Conservation (phyloP, 208 protist genomes). For the Leishmania amazonensis region DNA sequence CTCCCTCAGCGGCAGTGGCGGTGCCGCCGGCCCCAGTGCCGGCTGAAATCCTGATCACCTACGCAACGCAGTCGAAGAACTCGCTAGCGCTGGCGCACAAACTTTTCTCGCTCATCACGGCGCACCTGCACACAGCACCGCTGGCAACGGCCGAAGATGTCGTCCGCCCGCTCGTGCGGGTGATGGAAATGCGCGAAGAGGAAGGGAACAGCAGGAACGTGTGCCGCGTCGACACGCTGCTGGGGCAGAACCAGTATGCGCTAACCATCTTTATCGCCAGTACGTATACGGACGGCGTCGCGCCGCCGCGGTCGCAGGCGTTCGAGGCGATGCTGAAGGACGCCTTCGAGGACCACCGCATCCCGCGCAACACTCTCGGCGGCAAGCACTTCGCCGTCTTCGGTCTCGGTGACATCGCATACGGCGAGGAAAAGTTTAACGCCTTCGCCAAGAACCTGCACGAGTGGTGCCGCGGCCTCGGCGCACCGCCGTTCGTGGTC, state of each 20-base stretch:
- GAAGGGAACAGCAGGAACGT: conserved; percentile 5
- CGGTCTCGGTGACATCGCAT: conserved; percentile 87
- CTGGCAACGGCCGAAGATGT: neutral
- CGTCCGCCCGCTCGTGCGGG: conserved; percentile 20
- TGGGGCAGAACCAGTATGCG: conserved; percentile 44
- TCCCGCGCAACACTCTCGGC: conserved; percentile 60
- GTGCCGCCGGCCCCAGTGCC: neutral
- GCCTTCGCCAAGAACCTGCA: conserved; percentile 77
- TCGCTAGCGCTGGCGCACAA: conserved; percentile 65
- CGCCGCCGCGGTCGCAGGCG: conserved; percentile 57
- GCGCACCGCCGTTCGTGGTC: conserved; percentile 67
- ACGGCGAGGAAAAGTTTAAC: conserved; percentile 81
- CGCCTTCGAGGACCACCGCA: conserved; percentile 80
- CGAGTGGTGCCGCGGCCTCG: conserved; percentile 68
- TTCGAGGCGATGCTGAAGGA: conserved; percentile 83
- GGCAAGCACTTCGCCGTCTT: conserved; percentile 83
- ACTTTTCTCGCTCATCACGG: conserved; percentile 46
- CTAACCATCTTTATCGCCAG: conserved; percentile 78
- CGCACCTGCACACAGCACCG: conserved; percentile 21
- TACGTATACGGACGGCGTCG: conserved; percentile 78
- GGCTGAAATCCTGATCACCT: conserved; percentile 62
- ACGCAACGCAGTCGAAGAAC: conserved; percentile 67
- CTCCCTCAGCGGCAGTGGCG: neutral
- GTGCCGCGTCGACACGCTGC: conserved; percentile 52
- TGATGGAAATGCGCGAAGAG: conserved; percentile 35